phyloP scores from a whole-genome alignment of 805 yeast genomes.

The Sugiyamaella qingdaonensis region DNA sequence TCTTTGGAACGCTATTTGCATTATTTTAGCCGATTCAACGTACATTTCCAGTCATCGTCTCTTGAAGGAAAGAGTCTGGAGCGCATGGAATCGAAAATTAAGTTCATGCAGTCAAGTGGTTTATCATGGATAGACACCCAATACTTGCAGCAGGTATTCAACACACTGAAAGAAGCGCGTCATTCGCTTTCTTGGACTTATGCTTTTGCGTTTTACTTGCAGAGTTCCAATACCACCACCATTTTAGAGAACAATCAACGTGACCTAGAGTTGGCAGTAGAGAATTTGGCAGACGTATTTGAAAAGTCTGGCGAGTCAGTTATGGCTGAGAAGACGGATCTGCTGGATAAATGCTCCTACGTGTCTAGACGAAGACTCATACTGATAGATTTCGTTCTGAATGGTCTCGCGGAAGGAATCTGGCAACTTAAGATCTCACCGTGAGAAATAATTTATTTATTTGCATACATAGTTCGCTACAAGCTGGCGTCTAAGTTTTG shows the following conservation, averaged over 20 bases:
- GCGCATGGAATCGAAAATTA: slow-evolving; percentile 61
- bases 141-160: slow-evolving; percentile 70
- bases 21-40: slow-evolving; percentile 67
- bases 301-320: slow-evolving; percentile 34
- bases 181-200: slow-evolving; percentile 87
- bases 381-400: slow-evolving; percentile 43
- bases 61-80: slow-evolving; percentile 63
- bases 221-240: slow-evolving; percentile 46
- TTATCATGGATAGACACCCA: slow-evolving; percentile 86
- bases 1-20: slow-evolving; percentile 65
- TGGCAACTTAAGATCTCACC: slow-evolving; percentile 28
- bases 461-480: neutral
- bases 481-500: neutral
- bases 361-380: slow-evolving; percentile 40
- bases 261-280: slow-evolving; percentile 60
- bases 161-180: slow-evolving; percentile 61
- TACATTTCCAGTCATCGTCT: slow-evolving; percentile 71
- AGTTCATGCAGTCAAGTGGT: slow-evolving; percentile 58
- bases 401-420: slow-evolving; percentile 38
- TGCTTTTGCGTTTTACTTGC: slow-evolving; percentile 69
- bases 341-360: slow-evolving; percentile 43
- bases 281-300: slow-evolving; percentile 60
- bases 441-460: neutral
- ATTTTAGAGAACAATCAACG: slow-evolving; percentile 71
- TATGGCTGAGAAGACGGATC: slow-evolving; percentile 33